These are phyloP conservation scores for Phytopythium mirpurense DNA, from an alignment of 352 stramenopile species.

Conservation along the genomic window DNA sequence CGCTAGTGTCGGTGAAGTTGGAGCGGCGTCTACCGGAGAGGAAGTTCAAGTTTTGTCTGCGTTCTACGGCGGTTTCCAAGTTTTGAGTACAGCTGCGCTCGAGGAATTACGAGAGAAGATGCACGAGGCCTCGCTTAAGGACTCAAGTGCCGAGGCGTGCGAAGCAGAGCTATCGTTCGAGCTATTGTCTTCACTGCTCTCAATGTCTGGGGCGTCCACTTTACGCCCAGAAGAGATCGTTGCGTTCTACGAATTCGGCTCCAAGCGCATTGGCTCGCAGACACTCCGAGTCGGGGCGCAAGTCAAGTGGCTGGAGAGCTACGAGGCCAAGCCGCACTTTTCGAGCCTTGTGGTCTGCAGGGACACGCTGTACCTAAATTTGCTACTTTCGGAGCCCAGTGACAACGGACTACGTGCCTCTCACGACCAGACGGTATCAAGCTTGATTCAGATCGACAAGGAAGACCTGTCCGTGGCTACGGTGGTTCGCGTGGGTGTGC, in stretches of 20 bases:
- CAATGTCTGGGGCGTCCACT: conserved; percentile 11
- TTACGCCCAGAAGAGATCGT: conserved; percentile 20
- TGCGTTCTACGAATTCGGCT: conserved; percentile 17
- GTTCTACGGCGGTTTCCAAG: conserved; percentile 52
- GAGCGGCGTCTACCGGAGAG: not conserved
- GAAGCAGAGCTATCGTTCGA: conserved; percentile 15
- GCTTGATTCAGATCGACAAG: conserved; percentile 13
- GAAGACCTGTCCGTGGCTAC: conserved; percentile 16
- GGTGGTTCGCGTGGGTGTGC: conserved; percentile 2
- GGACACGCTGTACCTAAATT: conserved; percentile 39
- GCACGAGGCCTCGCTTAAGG: not conserved
- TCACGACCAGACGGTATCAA: not conserved
- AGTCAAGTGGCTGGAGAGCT: conserved; percentile 29
- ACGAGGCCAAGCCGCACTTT: conserved; percentile 18
- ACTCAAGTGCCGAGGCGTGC: not conserved
- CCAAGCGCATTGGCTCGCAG: conserved; percentile 14
- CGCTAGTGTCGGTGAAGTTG: not conserved
- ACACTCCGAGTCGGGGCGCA: conserved; percentile 21
- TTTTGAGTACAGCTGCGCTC: conserved; percentile 24
- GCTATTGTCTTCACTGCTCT: conserved; percentile 22
- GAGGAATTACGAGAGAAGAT: conserved; percentile 16
- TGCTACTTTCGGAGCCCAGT: conserved; percentile 24
- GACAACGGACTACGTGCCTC: conserved; percentile 6
- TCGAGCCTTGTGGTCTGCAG: conserved; percentile 47
- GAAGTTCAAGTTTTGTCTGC: conserved; percentile 18